Evolutionary conservation across 1,284 basidiomycete genomes (phyloP), one percentile per base, ranked within the genome.

Genomic region (Leccinum griseonigrum): DNA sequence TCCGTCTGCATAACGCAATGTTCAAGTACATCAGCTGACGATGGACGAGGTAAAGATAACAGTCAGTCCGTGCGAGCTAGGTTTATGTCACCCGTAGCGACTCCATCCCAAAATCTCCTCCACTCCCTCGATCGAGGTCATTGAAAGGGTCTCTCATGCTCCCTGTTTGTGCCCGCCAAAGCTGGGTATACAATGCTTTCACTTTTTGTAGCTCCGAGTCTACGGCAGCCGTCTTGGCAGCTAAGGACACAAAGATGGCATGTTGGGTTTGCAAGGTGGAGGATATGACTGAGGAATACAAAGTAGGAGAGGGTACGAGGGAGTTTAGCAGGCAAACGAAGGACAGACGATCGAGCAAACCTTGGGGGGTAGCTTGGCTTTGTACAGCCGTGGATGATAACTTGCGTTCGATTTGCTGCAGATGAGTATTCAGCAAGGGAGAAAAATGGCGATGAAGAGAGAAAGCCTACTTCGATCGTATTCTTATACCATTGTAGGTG

Each of bases 351-450:
- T 32, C 9, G 48, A 40, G 3, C 26, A 54, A 67, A 90, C 91
- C 83, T 76, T 93, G 91, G n/a, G 91, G 91, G 2, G 88, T 90
- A 57, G 79, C 76, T 69, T 89, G 87, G 2, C 81, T 76, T 66
- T 88, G 85, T 59, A 78, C 78, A 9, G 85, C 79, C 4, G 86
- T 83, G 10, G 87, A 86, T 4, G 86, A 84, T 3, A 93, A 77
- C 71, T 90, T 91, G 59, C 90, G 83, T 74, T 93, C 91, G 64
- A 92, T 91, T 87, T 91, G 88, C 91, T 93, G 56, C 0, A 31
- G 14, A 56, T 28, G 34, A 18, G 28, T 18, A n/a, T 48, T 61
- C 31, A 61, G 50, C 40, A 18, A 34, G 58, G 55, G 61, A 57
- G 43, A 28, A 40, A 18, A 40, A 26, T 40, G 26, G 48, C 18